These are phyloP conservation scores for Globisporangium uncinulatum DNA, from an alignment of 352 stramenopile species.

Conservation along the genomic window DNA sequence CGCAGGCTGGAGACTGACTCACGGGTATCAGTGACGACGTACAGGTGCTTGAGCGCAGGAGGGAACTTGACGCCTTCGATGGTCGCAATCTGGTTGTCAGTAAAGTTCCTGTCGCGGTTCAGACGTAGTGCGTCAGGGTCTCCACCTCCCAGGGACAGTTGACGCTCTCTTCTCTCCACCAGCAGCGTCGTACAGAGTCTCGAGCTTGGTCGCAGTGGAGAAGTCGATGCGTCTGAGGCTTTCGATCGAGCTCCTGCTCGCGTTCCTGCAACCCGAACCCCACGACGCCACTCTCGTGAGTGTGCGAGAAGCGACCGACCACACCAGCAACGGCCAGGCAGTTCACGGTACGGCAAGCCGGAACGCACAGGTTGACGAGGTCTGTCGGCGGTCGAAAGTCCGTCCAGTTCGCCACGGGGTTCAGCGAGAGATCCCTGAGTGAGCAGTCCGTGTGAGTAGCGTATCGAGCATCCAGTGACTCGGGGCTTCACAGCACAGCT, in stretches of 20 bases:
- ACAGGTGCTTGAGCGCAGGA: conserved; percentile 5
- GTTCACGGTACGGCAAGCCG: background rate
- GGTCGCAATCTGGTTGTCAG: conserved; percentile 8
- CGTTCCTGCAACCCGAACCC: conserved; percentile 1
- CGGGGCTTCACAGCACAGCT: too few relatives aligned
- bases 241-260: conserved; percentile 1
- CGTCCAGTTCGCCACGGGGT: conserved; percentile 9
- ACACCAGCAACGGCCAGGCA: background rate
- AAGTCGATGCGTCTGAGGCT: conserved; percentile 11
- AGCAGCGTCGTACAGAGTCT: conserved; percentile 5
- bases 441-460: background rate
- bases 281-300: too few relatives aligned
- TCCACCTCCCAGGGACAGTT: too few relatives aligned
- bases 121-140: background rate
- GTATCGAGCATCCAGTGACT: background rate
- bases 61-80: conserved; percentile 16
- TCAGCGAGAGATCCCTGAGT: conserved; percentile 9
- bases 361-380: conserved; percentile 4
- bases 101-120: conserved; percentile 4
- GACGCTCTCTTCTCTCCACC: too few relatives aligned
- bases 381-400: background rate
- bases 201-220: background rate
- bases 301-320: background rate
- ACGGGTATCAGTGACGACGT: background rate
- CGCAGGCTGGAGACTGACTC: too few relatives aligned